Percentiles rank a stretch among this genome's conserved stretches.
Conservation (phyloP, 805 yeast species). For the Candida insectorum region DNA sequence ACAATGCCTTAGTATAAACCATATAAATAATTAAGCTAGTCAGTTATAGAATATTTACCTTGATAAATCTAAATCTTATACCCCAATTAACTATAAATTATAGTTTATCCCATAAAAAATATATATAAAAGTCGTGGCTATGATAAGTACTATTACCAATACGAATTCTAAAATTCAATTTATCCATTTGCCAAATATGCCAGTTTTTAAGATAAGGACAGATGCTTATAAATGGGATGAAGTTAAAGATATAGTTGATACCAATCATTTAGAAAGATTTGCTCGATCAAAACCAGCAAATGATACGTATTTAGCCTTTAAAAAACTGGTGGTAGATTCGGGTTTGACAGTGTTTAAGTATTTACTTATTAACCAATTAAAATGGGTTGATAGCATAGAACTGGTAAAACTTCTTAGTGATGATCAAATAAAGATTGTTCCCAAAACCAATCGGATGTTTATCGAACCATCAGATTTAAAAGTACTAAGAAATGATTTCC, state of each 20-base stretch:
- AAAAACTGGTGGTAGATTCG: constrained; percentile 29
- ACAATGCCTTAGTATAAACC: too few relatives aligned
- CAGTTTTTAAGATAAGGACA: constrained; percentile 29
- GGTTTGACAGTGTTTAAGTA: constrained; percentile 45
- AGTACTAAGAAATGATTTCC: constrained; percentile 58
- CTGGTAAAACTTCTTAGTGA: constrained; percentile 11
- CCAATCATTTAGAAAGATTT: constrained; percentile 44
- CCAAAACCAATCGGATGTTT: constrained; percentile 30
- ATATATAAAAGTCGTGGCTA: not conserved
- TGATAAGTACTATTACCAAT: not conserved
- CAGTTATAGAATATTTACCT: too few relatives aligned
- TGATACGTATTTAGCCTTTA: constrained; percentile 45
- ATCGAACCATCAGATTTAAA: constrained; percentile 39
- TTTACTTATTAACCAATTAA: constrained; percentile 44
- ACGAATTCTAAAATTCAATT: constrained; percentile 11
- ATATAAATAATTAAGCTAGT: too few relatives aligned
- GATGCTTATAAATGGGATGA: constrained; percentile 48
- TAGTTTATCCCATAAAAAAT: too few relatives aligned
- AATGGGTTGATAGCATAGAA: constrained; percentile 44
- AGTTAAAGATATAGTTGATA: constrained; percentile 30
- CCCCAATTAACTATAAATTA: too few relatives aligned
- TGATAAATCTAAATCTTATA: too few relatives aligned
- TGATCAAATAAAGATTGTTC: constrained; percentile 12
- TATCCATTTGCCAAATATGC: constrained; percentile 34
- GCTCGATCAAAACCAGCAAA: constrained; percentile 47